Evolutionary conservation across 139 green algal genomes (phyloP).

Genomic region (Pleodorina starrii): DNA sequence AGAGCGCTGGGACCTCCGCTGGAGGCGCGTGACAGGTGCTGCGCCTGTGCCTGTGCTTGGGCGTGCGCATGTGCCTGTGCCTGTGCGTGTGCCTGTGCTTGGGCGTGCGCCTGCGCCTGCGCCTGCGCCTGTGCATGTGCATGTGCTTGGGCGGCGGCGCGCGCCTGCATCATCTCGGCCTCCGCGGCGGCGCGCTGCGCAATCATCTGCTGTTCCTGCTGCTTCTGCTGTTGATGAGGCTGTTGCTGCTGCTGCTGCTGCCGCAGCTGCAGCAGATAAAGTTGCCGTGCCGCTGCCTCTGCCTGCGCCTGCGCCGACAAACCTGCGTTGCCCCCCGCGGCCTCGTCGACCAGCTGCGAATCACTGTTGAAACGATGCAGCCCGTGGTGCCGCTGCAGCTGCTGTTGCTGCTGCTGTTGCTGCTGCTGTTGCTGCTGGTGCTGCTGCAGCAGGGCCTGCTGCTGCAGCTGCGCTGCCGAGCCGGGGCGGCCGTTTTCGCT

Average conservation of each 20-base stretch:
- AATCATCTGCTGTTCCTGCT: not conserved
- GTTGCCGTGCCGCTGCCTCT: not conserved
- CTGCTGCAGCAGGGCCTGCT: not conserved
- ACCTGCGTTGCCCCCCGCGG: not conserved
- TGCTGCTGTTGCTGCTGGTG: not conserved
- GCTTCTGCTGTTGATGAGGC: not conserved
- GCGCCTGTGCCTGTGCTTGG: not conserved
- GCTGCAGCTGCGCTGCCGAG: not conserved
- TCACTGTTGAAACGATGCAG: slow-evolving; percentile 11
- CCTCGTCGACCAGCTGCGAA: not conserved
- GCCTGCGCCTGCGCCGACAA: not conserved
- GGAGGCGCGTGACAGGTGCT: not conserved
- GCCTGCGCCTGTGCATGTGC: not conserved
- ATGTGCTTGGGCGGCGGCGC: no score
- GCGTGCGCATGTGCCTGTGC: slow-evolving; percentile 2
- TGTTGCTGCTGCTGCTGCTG: slow-evolving; percentile 16
- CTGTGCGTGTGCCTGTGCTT: not conserved
- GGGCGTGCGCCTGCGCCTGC: not conserved
- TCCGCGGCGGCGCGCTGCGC: not conserved
- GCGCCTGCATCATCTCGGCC: not conserved
- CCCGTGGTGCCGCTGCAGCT: not conserved
- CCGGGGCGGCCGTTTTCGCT: not conserved
- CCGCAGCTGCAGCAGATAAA: not conserved
- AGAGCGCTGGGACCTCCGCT: not conserved
- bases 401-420: not conserved